Percentiles rank a stretch among this genome's conserved stretches.
Evolutionary conservation across 2,329 filamentous ascomycete species (phyloP).

Genomic region (Aureobasidium sp.): DNA sequence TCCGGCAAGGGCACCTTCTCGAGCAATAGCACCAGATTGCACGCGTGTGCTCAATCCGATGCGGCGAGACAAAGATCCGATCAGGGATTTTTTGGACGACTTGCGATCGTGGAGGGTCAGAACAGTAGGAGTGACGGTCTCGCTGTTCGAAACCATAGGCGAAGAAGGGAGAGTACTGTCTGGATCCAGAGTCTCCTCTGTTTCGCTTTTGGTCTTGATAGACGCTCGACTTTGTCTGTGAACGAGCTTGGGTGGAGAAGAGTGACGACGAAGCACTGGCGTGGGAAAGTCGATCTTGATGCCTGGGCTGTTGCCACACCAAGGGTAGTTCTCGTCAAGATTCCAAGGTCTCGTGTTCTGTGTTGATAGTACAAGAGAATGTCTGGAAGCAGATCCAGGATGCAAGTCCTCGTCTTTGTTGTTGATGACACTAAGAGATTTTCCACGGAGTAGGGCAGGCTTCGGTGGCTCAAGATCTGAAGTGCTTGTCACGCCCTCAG

Average conservation of each 20-base stretch:
- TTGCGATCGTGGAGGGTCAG: slow-evolving; percentile 26
- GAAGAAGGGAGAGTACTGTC: slow-evolving; percentile 13
- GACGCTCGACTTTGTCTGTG: slow-evolving; percentile 15
- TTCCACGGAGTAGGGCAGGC: slow-evolving; percentile 23
- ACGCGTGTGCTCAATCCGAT: slow-evolving; percentile 21
- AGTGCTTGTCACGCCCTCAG: background rate
- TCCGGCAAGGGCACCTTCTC: slow-evolving; percentile 5
- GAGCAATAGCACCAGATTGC: slow-evolving; percentile 5
- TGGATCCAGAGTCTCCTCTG: slow-evolving; percentile 5
- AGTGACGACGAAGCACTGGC: slow-evolving; percentile 24
- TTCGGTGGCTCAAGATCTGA: slow-evolving; percentile 2
- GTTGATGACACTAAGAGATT: slow-evolving; percentile 16
- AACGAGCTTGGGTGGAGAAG: slow-evolving; percentile 22
- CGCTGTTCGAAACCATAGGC: slow-evolving; percentile 7
- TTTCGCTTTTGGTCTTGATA: background rate
- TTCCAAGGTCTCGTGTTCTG: slow-evolving; percentile 40
- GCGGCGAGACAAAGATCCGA: slow-evolving; percentile 29
- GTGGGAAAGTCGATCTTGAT: slow-evolving; percentile 32
- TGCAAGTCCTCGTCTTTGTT: background rate
- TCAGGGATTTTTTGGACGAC: slow-evolving; percentile 28
- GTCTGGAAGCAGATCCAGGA: slow-evolving; percentile 16
- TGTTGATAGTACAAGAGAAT: slow-evolving; percentile 27
- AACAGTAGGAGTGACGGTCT: slow-evolving; percentile 12
- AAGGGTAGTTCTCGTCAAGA: slow-evolving; percentile 40
- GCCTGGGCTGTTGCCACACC: slow-evolving; percentile 31